Evolutionary conservation across 306 rosid species (phyloP).

Genomic region (Trichosanthes cucumerina): DNA sequence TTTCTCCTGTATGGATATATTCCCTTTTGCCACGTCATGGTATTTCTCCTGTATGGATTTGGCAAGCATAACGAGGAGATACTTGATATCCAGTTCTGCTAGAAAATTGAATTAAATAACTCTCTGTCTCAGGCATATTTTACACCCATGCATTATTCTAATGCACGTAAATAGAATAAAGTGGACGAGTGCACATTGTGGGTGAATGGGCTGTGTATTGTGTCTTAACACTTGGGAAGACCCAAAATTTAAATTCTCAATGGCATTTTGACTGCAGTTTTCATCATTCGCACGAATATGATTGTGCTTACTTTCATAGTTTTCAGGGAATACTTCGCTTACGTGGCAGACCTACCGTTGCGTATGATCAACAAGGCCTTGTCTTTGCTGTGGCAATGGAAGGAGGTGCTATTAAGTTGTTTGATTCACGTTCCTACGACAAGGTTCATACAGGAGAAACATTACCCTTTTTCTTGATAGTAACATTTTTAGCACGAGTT

Average conservation of each 20-base stretch:
- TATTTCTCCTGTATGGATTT: too few species aligned
- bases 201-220: neutral
- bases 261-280: neutral
- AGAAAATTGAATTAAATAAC: neutral
- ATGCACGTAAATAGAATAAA: neutral
- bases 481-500: slow-evolving; percentile 4
- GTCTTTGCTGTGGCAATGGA: slow-evolving; percentile 99
- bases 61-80: neutral
- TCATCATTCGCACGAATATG: slow-evolving; percentile 14
- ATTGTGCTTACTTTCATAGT: slow-evolving; percentile 40
- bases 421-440: slow-evolving; percentile 93
- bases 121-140: neutral
- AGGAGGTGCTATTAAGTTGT: slow-evolving; percentile 95
- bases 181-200: neutral
- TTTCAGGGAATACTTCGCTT: slow-evolving; percentile 79
- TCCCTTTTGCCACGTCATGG: too few species aligned
- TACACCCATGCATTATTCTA: neutral
- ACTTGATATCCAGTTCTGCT: neutral
- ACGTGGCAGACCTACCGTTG: slow-evolving; percentile 94
- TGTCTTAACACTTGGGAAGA: neutral
- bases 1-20: too few species aligned
- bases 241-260: neutral
- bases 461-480: slow-evolving; percentile 10
- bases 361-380: slow-evolving; percentile 97
- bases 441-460: slow-evolving; percentile 45